Conservation (phyloP, 805 yeast genomes). For the Candida bentonensis region DNA sequence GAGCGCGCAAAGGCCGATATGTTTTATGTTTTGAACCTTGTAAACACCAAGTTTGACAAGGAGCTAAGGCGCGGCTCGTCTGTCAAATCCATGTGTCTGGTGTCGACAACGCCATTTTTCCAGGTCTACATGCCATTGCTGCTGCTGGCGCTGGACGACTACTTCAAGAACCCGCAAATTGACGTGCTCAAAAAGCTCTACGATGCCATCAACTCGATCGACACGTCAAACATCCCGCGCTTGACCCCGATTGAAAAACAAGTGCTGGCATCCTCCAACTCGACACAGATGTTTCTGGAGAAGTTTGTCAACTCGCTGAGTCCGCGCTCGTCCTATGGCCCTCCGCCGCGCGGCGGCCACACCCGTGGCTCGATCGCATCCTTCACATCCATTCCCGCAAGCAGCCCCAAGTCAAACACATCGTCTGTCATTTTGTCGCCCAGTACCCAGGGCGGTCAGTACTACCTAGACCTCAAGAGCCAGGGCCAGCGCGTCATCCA, state of each 20-base stretch:
- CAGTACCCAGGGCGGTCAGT: slow-evolving; percentile 2
- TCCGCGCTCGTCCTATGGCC: slow-evolving; percentile 2
- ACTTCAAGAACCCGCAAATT: slow-evolving; percentile 21
- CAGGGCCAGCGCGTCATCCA: slow-evolving; percentile 11
- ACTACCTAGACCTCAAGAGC: slow-evolving; percentile 15
- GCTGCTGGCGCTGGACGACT: slow-evolving; percentile 36
- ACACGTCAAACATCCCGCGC: slow-evolving; percentile 17
- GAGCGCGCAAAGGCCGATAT: slow-evolving; percentile 27
- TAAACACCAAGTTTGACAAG: slow-evolving; percentile 31
- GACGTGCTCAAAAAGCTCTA: slow-evolving; percentile 16
- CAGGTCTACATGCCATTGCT: slow-evolving; percentile 46
- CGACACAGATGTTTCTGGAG: slow-evolving; percentile 15
- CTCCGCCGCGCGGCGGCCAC: not conserved
- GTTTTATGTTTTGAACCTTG: slow-evolving; percentile 42
- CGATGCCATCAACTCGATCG: slow-evolving; percentile 17
- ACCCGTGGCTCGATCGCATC: not conserved
- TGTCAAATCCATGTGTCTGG: slow-evolving; percentile 45
- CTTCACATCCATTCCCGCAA: slow-evolving; percentile 1
- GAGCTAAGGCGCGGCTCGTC: slow-evolving; percentile 41
- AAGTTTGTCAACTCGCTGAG: slow-evolving; percentile 9
- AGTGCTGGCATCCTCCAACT: slow-evolving; percentile 14
- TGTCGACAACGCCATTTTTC: slow-evolving; percentile 39
- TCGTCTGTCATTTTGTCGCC: not conserved
- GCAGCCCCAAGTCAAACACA: not conserved
- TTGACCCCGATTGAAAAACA: slow-evolving; percentile 15